Evolutionary conservation across 164 flowering plant genomes (phyloP).

Genomic region (Liquidambar formosana): DNA sequence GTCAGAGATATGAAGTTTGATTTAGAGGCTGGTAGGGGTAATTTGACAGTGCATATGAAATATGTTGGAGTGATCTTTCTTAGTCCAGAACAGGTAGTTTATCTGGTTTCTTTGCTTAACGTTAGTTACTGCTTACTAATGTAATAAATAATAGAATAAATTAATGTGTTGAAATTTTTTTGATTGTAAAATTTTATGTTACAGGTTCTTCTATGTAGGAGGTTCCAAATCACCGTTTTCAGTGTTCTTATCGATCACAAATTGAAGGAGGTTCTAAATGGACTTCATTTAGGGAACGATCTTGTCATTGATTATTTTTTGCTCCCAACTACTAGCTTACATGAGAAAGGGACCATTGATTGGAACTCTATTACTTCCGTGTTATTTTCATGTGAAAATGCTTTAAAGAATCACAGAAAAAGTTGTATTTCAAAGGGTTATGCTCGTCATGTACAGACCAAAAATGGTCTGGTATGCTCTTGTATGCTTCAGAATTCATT

Average conservation of each 20-base stretch:
- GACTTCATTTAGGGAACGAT: conserved; percentile 9
- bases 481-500: conserved; percentile 60
- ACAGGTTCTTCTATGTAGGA: conserved; percentile 63
- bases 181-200: conserved; percentile 1
- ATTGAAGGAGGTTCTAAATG: conserved; percentile 30
- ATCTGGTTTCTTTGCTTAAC: not conserved
- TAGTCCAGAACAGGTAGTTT: conserved; percentile 45
- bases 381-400: conserved; percentile 18
- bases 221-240: conserved; percentile 57
- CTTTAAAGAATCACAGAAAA: conserved; percentile 6
- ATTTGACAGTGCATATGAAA: conserved; percentile 35
- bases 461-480: conserved; percentile 42
- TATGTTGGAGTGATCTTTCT: conserved; percentile 45
- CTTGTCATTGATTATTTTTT: conserved; percentile 52
- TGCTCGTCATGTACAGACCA: conserved; percentile 37
- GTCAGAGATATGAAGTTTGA: conserved; percentile 31
- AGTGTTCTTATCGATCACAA: conserved; percentile 49
- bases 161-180: not conserved
- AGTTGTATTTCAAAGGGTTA: conserved; percentile 16
- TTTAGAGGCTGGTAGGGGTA: conserved; percentile 45
- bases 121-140: not conserved
- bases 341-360: conserved; percentile 30
- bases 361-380: conserved; percentile 55
- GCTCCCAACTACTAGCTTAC: conserved; percentile 45
- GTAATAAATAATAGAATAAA: not conserved